These are phyloP conservation scores for Pistacia vera DNA, from an alignment of 345 rosid genomes.

Conservation along the genomic window DNA sequence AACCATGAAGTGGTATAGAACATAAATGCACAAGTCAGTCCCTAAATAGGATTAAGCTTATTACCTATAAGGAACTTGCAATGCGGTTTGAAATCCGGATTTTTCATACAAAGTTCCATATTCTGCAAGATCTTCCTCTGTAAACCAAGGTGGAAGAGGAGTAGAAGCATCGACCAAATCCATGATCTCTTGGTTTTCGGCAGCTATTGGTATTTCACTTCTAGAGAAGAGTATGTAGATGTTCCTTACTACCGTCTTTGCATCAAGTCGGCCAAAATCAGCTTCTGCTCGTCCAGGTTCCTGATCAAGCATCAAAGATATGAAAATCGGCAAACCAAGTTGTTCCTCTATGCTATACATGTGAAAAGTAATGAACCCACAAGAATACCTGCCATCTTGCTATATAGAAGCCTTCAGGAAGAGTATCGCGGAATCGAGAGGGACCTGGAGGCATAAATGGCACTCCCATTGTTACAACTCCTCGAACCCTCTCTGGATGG, in stretches of 20 bases:
- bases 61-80: conserved; percentile 62
- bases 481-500: conserved; percentile 49
- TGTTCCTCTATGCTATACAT: not conserved
- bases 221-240: conserved; percentile 56
- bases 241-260: conserved; percentile 54
- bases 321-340: not conserved
- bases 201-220: conserved; percentile 57
- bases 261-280: conserved; percentile 57
- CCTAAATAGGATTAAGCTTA: not conserved
- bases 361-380: not conserved
- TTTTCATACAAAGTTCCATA: conserved; percentile 60
- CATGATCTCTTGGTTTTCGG: conserved; percentile 60
- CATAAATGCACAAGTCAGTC: not conserved
- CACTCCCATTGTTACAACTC: conserved; percentile 49
- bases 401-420: conserved; percentile 62
- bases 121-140: conserved; percentile 50
- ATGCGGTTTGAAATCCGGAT: conserved; percentile 57
- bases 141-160: conserved; percentile 60
- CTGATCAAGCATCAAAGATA: conserved; percentile 12
- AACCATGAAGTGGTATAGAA: not conserved
- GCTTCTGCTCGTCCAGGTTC: conserved; percentile 68
- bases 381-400: conserved; percentile 49
- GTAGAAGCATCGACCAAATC: conserved; percentile 54
- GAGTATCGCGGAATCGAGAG: conserved; percentile 15
- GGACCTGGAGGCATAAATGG: conserved; percentile 44